Evolutionary conservation across 805 yeast genomes (phyloP), one percentile per base, ranked within the genome.

Genomic region (Naumovozyma baii): DNA sequence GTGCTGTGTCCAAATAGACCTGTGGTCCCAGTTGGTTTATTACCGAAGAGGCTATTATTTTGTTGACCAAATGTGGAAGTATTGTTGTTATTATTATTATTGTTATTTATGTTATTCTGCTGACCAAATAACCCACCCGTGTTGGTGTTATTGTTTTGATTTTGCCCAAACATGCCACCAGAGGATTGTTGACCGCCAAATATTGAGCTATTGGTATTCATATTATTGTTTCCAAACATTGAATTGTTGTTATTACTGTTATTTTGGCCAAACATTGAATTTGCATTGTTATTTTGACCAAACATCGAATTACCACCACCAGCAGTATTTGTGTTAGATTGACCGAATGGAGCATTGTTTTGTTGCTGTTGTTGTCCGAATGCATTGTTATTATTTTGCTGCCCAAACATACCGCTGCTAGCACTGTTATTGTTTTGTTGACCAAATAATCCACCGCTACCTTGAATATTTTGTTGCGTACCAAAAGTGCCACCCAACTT

Each of bases 1-100:
- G 55, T 62, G 31, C 48, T 57, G 37, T 62, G 64, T 15, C 64
- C 76, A 61, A 73, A 68, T 15, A 66, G 47, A 1, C 54, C 59
- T 19, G 40, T 41, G 46, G 36, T 39, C n/a, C 26, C 26, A 25
- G 38, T 18, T 26, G 38, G 30, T 37, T 40, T 34, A 38, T 41
- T 45, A 26, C 66, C 66, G 47, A 61, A 61, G 19, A 57, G 31
- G 14, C 9, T 7, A 10, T 22, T 22, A 22, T 22, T 22, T 22
- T 22, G 26, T 10, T 22, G 26, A 7, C 60, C 62, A 18, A 66
- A 65, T 38, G 55, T 42, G 20, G 42, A 31, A 17, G 37, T 28
- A 22, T 36, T 38, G 26, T 26, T 36, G 8, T 38, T 35, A 17
- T 30, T 33, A n/a, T 17, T 36, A 17, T 18, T 38, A 13, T 30